These are phyloP conservation scores for Diaporthe sp. DNA, from an alignment of 2,329 filamentous ascomycete species.

Conservation along the genomic window DNA sequence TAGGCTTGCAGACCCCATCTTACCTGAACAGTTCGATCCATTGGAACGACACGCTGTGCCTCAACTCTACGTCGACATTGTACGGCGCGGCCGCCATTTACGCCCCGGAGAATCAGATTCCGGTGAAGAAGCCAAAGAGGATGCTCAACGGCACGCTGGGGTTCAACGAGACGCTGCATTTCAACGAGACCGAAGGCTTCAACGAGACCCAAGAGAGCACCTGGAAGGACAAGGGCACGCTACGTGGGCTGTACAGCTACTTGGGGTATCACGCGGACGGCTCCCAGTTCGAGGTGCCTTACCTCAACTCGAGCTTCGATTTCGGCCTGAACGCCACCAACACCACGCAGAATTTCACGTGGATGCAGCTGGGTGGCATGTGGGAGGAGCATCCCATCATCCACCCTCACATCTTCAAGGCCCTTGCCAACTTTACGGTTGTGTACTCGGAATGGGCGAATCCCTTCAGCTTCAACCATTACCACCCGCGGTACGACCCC, in stretches of 20 bases:
- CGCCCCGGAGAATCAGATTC: slow-evolving; percentile 43
- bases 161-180: slow-evolving; percentile 14
- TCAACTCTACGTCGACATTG: slow-evolving; percentile 50
- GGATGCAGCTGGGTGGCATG: slow-evolving; percentile 56
- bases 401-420: slow-evolving; percentile 55
- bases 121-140: slow-evolving; percentile 38
- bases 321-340: slow-evolving; percentile 52
- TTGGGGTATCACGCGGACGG: slow-evolving; percentile 36
- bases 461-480: slow-evolving; percentile 56
- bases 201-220: slow-evolving; percentile 27
- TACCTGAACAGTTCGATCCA: slow-evolving; percentile 51
- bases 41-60: slow-evolving; percentile 51
- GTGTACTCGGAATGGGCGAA: slow-evolving; percentile 57
- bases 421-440: slow-evolving; percentile 55
- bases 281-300: slow-evolving; percentile 17
- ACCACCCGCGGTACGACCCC: slow-evolving; percentile 57
- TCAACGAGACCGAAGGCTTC: background rate
- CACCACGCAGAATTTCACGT: slow-evolving; percentile 47
- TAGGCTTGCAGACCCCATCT: slow-evolving; percentile 48
- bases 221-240: slow-evolving; percentile 26
- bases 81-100: slow-evolving; percentile 51
- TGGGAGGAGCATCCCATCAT: slow-evolving; percentile 59
- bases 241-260: slow-evolving; percentile 39
- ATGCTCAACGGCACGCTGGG: slow-evolving; percentile 30
- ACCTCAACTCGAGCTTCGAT: slow-evolving; percentile 47